Evolutionary conservation across 257 asterid genomes (phyloP).

Genomic region (Penstemon eatonii): DNA sequence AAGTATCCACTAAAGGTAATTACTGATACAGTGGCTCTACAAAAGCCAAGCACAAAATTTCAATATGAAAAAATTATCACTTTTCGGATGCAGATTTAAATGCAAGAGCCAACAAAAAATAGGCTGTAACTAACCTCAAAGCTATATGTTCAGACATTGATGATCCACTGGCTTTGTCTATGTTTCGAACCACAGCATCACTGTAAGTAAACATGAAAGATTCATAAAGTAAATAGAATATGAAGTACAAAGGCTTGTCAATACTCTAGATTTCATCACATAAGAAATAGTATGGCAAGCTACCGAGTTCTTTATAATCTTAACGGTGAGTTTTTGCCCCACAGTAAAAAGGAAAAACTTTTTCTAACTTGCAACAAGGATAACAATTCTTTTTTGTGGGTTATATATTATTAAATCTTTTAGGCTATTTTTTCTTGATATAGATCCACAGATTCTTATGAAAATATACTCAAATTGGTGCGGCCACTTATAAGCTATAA

Average conservation of each 20-base stretch:
- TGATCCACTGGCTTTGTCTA: conserved; percentile 48
- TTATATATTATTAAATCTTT: conserved; percentile 12
- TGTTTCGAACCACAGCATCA: conserved; percentile 67
- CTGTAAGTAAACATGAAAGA: conserved; percentile 42
- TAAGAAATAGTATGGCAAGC: neutral
- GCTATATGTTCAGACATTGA: conserved; percentile 52
- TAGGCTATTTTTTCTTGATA: neutral
- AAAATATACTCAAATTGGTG: conserved; percentile 3
- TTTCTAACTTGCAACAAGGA: neutral
- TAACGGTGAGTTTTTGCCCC: neutral
- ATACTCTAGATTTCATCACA: neutral
- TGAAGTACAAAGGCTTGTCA: too few species aligned
- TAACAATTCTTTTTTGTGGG: neutral
- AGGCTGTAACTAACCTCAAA: conserved; percentile 48
- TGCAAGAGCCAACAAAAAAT: neutral
- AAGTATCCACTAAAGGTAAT: conserved; percentile 62
- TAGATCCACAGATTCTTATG: conserved; percentile 5
- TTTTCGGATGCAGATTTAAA: neutral
- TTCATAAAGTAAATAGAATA: conserved; percentile 2
- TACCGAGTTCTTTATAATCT: neutral
- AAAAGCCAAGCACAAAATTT: conserved; percentile 29
- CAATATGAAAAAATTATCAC: conserved; percentile 12
- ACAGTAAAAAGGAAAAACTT: neutral
- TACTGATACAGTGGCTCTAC: conserved; percentile 73
- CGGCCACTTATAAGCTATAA: too few species aligned